Conservation (phyloP, 257 asterid species). For the Solanum medicagineum region DNA sequence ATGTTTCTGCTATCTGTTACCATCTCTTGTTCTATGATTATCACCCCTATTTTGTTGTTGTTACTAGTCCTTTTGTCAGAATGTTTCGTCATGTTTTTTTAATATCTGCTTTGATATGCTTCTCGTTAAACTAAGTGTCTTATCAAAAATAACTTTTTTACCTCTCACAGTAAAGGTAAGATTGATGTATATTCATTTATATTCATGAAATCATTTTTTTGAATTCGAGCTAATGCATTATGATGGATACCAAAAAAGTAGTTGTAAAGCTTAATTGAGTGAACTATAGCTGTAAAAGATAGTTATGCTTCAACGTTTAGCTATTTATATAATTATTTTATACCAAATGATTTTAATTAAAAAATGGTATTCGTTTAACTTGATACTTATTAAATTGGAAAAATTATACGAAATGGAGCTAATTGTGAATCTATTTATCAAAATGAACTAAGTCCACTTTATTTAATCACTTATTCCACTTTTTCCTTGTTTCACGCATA, state of each 20-base stretch:
- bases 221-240: neutral
- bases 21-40: neutral
- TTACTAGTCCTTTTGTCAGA: neutral
- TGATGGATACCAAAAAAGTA: neutral
- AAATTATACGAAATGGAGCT: too few relatives aligned
- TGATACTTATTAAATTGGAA: neutral
- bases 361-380: neutral
- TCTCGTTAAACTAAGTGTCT: too few relatives aligned
- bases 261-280: neutral
- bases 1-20: neutral
- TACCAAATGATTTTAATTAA: neutral
- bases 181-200: too few relatives aligned
- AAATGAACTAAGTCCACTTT: too few relatives aligned
- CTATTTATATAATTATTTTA: neutral
- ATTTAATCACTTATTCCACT: too few relatives aligned
- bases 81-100: too few relatives aligned
- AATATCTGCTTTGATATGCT: neutral
- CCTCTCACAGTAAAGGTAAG: too few relatives aligned
- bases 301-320: neutral
- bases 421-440: too few relatives aligned
- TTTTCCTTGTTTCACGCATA: too few relatives aligned
- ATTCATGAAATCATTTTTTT: too few relatives aligned
- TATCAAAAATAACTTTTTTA: too few relatives aligned
- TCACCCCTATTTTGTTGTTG: neutral
- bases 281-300: neutral